Percentiles rank a stretch among this genome's conserved stretches.
phyloP scores from a whole-genome alignment of 2,329 filamentous ascomycete genomes.

The Penicillium rolfsii region DNA sequence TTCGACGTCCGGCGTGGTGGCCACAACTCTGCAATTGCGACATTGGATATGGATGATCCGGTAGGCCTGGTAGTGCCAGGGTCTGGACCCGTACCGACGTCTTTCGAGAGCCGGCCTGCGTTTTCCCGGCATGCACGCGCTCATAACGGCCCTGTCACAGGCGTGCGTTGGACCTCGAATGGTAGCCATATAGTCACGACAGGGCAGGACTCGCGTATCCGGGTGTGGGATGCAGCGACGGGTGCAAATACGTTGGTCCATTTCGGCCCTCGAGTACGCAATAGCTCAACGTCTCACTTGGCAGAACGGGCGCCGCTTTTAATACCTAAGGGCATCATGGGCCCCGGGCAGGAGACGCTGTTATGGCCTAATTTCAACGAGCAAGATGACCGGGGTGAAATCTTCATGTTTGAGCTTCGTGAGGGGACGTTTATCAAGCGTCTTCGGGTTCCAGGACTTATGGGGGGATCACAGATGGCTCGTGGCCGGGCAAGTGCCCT shows the following conservation, averaged over 20 bases:
- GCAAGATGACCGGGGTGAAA: slow-evolving; percentile 66
- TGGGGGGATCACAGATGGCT: slow-evolving; percentile 43
- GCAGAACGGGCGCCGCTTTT: slow-evolving; percentile 65
- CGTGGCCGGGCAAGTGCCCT: slow-evolving; percentile 50
- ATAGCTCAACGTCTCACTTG: slow-evolving; percentile 61
- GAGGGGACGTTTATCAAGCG: slow-evolving; percentile 73
- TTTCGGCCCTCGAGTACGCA: slow-evolving; percentile 82
- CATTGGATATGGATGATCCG: slow-evolving; percentile 82
- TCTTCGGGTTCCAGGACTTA: slow-evolving; percentile 65
- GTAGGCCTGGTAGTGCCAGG: slow-evolving; percentile 61
- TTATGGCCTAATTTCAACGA: slow-evolving; percentile 79
- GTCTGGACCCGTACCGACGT: slow-evolving; percentile 36
- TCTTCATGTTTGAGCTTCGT: slow-evolving; percentile 77
- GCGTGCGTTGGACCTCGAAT: slow-evolving; percentile 80
- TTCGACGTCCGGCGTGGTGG: slow-evolving; percentile 83
- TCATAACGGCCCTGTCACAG: slow-evolving; percentile 82
- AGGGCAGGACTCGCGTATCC: slow-evolving; percentile 80
- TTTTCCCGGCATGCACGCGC: slow-evolving; percentile 59
- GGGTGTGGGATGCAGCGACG: slow-evolving; percentile 81
- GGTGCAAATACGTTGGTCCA: slow-evolving; percentile 86
- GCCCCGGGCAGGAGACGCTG: slow-evolving; percentile 65
- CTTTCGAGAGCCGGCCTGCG: slow-evolving; percentile 42
- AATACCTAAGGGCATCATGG: slow-evolving; percentile 63
- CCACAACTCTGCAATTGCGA: slow-evolving; percentile 69
- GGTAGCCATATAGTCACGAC: slow-evolving; percentile 76